Evolutionary conservation across 2,329 filamentous ascomycete species (phyloP), one percentile per base, ranked within the genome.

Genomic region (Penicillium sp.): DNA sequence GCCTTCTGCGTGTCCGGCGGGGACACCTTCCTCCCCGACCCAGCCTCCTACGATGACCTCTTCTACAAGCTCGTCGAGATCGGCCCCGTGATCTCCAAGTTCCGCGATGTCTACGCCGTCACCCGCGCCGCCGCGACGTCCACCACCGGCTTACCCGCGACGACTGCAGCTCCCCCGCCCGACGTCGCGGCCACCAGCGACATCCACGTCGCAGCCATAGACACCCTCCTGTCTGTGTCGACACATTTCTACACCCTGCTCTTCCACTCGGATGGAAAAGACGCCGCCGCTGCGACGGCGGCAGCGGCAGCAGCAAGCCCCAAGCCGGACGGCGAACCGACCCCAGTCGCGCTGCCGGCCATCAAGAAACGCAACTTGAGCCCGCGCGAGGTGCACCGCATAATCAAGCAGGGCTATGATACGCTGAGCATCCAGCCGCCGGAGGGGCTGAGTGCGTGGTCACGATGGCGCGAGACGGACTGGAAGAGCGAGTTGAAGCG

Each of bases 61-160:
- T 97, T 98, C 70, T 98, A 98, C 78, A 98, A 98, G 69, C 79
- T 97, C 2, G 89, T 97, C 17, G 93, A 98, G 67, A 86, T 84
- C 2, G 88, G 90, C 8, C 87, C 94, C 33, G 78, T 87, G 9
- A 76, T 97, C 15, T 71, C 77, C 20, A 88, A 87, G 59, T 95
- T 97, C 69, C 81, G 87, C 27, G 81, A 89, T 47, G 83, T 79
- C 7, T 97, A 93, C 64, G 69, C 71, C 4, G 58, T 76, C 15
- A 60, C 47, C 17, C 19, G 36, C 27, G 9, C 41, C 26, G 36
- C 48, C 32, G 38, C 41, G n/a, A 32, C 47, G 40, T 21, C 46
- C 4, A 26, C 43, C 3, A 43, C 48, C 13, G 57, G 50, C 11
- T 9, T 13, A 6, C 25, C 25, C 5, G 25, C 25, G 14, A n/a